Percentiles rank a stretch among this genome's conserved stretches.
phyloP scores from a whole-genome alignment of 768 basidiomycete genomes.

The Tylopilus felleus region DNA sequence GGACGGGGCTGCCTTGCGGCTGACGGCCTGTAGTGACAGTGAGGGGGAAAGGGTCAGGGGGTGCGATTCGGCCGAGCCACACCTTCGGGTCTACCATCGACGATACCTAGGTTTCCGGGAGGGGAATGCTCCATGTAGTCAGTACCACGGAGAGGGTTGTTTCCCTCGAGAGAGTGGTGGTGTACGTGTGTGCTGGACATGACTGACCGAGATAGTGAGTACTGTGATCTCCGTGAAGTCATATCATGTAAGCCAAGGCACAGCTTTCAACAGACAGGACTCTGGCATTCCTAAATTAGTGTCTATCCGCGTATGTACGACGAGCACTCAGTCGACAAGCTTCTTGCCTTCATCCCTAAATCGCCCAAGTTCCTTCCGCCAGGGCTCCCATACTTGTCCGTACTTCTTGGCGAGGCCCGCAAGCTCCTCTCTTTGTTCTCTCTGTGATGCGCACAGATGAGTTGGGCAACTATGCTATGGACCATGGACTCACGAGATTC shows the following conservation, averaged over 20 bases:
- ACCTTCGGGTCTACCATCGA: conserved; percentile 22
- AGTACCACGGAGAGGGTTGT: conserved; percentile 13
- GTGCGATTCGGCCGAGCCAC: background rate
- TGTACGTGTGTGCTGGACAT: conserved; percentile 12
- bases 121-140: conserved; percentile 15
- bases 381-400: conserved; percentile 82
- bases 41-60: background rate
- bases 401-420: conserved; percentile 75
- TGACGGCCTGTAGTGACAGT: conserved; percentile 20
- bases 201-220: background rate
- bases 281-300: background rate
- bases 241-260: conserved; percentile 3
- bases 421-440: conserved; percentile 82
- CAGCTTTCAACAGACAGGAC: background rate
- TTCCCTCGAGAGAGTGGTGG: conserved; percentile 21
- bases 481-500: conserved; percentile 64
- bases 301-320: background rate
- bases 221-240: conserved; percentile 7
- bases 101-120: conserved; percentile 16
- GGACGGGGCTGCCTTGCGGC: conserved; percentile 14
- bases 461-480: background rate
- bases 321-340: conserved; percentile 32
- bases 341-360: conserved; percentile 73
- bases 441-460: conserved; percentile 40
- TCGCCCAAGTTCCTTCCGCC: conserved; percentile 73